Percentiles rank a stretch among this genome's conserved stretches.
These are phyloP conservation scores for Xylaria hypoxylon DNA, from an alignment of 2,329 filamentous ascomycete genomes.

Conservation along the genomic window DNA sequence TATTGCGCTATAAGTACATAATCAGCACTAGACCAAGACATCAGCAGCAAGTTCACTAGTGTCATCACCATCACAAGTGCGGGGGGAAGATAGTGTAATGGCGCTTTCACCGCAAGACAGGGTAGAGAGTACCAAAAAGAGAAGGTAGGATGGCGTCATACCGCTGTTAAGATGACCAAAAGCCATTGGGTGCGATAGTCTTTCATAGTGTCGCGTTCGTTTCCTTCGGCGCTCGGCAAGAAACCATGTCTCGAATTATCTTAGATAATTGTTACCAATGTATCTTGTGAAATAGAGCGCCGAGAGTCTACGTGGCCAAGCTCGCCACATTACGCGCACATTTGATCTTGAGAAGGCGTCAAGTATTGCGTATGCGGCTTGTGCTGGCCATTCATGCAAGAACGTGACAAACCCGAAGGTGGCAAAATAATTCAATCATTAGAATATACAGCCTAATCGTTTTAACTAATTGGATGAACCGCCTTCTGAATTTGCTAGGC, in stretches of 20 bases:
- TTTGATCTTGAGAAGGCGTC: too few species aligned
- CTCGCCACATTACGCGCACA: too few species aligned
- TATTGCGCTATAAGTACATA: not conserved
- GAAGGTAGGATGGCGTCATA: not conserved
- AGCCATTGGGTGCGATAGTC: not conserved
- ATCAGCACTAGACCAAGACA: conserved; percentile 17
- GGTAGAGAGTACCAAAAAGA: not conserved
- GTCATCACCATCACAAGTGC: not conserved
- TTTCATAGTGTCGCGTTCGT: not conserved
- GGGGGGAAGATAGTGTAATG: not conserved
- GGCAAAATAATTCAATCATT: too few species aligned
- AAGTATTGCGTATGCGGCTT: too few species aligned
- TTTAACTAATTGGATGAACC: too few species aligned
- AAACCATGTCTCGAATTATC: not conserved
- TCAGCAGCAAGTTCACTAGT: not conserved
- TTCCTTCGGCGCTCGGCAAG: not conserved
- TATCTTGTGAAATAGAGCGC: too few species aligned
- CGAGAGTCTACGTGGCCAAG: too few species aligned
- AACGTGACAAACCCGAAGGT: too few species aligned
- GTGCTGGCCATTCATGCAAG: too few species aligned
- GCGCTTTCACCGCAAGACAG: too few species aligned
- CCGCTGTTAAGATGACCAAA: not conserved
- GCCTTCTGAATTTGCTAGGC: too few species aligned
- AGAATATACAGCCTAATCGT: too few species aligned
- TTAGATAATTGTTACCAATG: not conserved